Conservation (phyloP, 306 rosid species). For the Vigna reflexopilosa region DNA sequence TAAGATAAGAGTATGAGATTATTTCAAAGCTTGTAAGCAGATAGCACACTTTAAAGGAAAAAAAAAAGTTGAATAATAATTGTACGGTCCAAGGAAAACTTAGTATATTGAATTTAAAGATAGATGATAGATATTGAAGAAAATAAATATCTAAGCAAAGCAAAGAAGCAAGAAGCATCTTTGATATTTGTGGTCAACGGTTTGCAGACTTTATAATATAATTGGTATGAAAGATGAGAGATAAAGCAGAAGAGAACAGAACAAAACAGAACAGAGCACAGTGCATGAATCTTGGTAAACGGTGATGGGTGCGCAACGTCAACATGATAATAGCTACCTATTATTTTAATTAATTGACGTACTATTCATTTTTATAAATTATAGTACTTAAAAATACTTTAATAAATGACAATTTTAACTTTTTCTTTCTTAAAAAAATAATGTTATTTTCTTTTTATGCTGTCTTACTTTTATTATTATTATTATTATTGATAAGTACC, state of each 20-base stretch:
- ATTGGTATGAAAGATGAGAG: background rate
- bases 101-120: background rate
- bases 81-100: background rate
- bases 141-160: constrained; percentile 24
- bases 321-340: constrained; percentile 44
- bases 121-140: background rate
- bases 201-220: constrained; percentile 9
- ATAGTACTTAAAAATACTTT: no score
- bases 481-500: no score
- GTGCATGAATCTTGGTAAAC: constrained; percentile 39
- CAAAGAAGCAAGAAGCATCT: background rate
- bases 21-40: background rate
- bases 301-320: constrained; percentile 26
- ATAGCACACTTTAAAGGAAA: background rate
- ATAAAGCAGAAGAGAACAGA: background rate
- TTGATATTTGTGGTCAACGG: constrained; percentile 47
- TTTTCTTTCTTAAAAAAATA: no score
- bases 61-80: background rate
- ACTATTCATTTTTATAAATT: constrained; percentile 1
- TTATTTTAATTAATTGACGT: background rate
- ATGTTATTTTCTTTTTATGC: no score
- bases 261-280: constrained; percentile 3
- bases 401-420: no score
- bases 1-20: background rate
- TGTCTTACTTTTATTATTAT: no score